These are phyloP conservation scores for Rhizomucor miehei DNA, from an alignment of 371 early-diverging fungal genomes.

Conservation along the genomic window DNA sequence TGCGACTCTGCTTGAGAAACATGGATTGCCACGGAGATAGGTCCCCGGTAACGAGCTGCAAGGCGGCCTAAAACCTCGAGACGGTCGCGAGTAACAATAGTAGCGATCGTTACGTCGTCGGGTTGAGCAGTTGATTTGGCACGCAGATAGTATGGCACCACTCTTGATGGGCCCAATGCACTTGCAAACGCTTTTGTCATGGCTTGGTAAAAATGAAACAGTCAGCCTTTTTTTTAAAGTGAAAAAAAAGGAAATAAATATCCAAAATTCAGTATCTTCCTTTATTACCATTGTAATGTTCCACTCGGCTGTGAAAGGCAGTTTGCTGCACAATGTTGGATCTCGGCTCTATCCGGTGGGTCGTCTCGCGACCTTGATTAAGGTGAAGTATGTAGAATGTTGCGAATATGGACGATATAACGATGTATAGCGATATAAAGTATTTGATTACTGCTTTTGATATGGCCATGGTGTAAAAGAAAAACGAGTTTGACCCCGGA, in stretches of 20 bases:
- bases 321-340: neutral
- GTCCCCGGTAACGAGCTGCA: slow-evolving; percentile 41
- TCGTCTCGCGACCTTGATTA: neutral
- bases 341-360: neutral
- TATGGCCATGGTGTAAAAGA: neutral
- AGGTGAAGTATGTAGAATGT: slow-evolving; percentile 7
- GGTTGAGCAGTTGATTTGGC: slow-evolving; percentile 24
- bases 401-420: slow-evolving; percentile 10
- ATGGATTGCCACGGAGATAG: slow-evolving; percentile 50
- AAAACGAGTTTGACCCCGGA: too few relatives aligned
- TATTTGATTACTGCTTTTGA: slow-evolving; percentile 5
- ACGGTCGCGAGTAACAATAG: slow-evolving; percentile 41
- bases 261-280: too few relatives aligned
- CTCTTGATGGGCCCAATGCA: slow-evolving; percentile 34
- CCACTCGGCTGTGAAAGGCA: neutral
- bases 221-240: too few relatives aligned
- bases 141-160: slow-evolving; percentile 43
- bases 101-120: slow-evolving; percentile 48
- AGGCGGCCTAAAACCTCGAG: slow-evolving; percentile 29
- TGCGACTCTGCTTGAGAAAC: slow-evolving; percentile 31
- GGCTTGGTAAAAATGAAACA: too few relatives aligned
- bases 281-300: slow-evolving; percentile 24
- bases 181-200: slow-evolving; percentile 39
- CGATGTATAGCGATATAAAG: slow-evolving; percentile 5
- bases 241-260: too few relatives aligned